Evolutionary conservation across 169 alveolate genomes (phyloP), one percentile per base, ranked within the genome.

Genomic region (Plasmodium inui): DNA sequence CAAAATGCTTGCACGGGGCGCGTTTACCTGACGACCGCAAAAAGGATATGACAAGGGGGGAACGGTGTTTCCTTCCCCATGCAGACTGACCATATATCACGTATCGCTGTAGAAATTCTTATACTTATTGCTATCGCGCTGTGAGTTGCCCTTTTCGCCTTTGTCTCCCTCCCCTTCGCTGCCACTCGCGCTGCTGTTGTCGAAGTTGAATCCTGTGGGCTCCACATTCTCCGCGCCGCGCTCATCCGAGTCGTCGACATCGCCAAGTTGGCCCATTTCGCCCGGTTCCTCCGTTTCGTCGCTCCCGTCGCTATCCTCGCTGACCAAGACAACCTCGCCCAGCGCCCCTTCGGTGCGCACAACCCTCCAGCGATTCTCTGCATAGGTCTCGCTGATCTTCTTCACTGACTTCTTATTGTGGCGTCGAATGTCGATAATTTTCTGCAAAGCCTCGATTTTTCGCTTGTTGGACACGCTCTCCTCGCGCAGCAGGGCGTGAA

Each of bases 341-440:
- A 79, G 44, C n/a, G 67, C 1, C 3, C 37, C 44, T 3, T 61
- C 57, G 12, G 9, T 89, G n/a, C 82, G 82, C 5, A 89, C 39
- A 32, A 78, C 57, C 34, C 70, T 89, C 94, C 94, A 89, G 44
- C 55, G 82, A 89, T 89, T 89, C 72, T 89, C 89, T 41, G 73
- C 94, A 41, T 78, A 44, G 3, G 67, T 70, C 82, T 89, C 90
- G 70, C 55, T 79, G 4, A 79, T 50, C 22, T 79, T 30, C 37
- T 34, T 79, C 2, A 80, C 46, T 0, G 81, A 89, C 71, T 79
- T 89, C 53, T 73, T 89, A 79, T 89, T 89, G 50, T 89, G 89
- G 28, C 83, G 82, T 12, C 89, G 67, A 61, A 89, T 89, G 34
- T 89, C 90, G 46, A 89, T 70, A 61, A 79, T 9, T 39, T 89